These are phyloP conservation scores for Rhodomyrtus psidioides DNA, from an alignment of 441 rosid genomes.

Conservation along the genomic window DNA sequence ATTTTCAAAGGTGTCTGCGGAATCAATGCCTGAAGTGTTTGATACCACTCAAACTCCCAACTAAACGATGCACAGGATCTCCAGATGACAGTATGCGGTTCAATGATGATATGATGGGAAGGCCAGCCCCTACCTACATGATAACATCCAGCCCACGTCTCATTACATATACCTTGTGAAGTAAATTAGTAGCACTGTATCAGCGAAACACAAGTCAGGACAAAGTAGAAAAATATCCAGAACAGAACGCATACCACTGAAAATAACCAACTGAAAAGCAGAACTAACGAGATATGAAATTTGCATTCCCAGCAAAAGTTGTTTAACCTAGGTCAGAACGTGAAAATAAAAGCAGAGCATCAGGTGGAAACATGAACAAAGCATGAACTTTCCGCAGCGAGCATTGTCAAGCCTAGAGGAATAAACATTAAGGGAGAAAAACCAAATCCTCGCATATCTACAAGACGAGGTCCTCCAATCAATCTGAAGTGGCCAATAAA, in stretches of 20 bases:
- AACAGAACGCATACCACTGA: background rate
- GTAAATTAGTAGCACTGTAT: background rate
- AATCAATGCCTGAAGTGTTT: conserved; percentile 6
- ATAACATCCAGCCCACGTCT: conserved; percentile 1
- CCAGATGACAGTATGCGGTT: conserved; percentile 82
- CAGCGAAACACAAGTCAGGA: background rate
- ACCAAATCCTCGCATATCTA: background rate
- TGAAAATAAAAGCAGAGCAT: background rate
- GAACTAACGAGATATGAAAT: background rate
- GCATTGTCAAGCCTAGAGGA: background rate
- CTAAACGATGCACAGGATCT: conserved; percentile 52
- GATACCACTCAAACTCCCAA: conserved; percentile 90
- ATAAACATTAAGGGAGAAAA: background rate
- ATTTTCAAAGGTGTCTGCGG: background rate
- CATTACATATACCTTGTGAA: background rate
- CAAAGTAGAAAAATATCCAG: background rate
- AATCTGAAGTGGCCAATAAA: background rate
- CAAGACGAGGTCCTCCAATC: background rate
- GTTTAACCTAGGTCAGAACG: background rate
- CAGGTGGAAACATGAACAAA: background rate
- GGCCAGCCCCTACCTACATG: conserved; percentile 91
- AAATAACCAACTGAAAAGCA: background rate
- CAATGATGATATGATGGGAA: conserved; percentile 81
- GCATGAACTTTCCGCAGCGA: background rate
- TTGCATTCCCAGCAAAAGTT: background rate